Percentiles rank a stretch among this genome's conserved stretches.
Conservation (phyloP, 768 basidiomycete genomes). For the Mycena vitilis region DNA sequence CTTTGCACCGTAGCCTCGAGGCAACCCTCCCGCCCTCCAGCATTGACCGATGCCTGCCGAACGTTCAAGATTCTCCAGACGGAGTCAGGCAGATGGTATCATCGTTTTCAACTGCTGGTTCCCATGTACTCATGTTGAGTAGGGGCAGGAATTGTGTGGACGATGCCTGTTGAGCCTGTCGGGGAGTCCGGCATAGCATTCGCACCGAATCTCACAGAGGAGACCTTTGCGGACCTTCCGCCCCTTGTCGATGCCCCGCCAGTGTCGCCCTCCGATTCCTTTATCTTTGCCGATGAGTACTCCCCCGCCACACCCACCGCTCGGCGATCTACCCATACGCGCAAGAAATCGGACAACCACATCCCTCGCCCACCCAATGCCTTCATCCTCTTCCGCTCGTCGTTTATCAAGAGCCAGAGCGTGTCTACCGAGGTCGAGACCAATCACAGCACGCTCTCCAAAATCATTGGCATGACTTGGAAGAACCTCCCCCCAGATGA, state of each 20-base stretch:
- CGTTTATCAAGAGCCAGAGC: conserved; percentile 69
- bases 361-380: conserved; percentile 74
- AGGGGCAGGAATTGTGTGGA: conserved; percentile 57
- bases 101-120: not conserved
- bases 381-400: conserved; percentile 72
- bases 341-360: conserved; percentile 66
- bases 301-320: conserved; percentile 35
- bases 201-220: conserved; percentile 66
- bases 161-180: conserved; percentile 49
- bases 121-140: conserved; percentile 17
- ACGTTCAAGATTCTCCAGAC: conserved; percentile 48
- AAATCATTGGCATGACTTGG: conserved; percentile 74
- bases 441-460: conserved; percentile 70
- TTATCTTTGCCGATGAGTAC: conserved; percentile 58
- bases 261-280: conserved; percentile 43
- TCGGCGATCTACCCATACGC: conserved; percentile 54
- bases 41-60: conserved; percentile 49
- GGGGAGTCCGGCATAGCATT: conserved; percentile 55
- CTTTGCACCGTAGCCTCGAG: conserved; percentile 36
- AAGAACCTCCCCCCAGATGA: conserved; percentile 67
- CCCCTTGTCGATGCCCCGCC: conserved; percentile 42
- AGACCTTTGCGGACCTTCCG: conserved; percentile 57
- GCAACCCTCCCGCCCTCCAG: conserved; percentile 25
- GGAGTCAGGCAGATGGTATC: conserved; percentile 46
- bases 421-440: conserved; percentile 69